Base-by-base conservation (phyloP, 1,284 basidiomycete genomes). In the Apiotrichum porosum region DNA sequence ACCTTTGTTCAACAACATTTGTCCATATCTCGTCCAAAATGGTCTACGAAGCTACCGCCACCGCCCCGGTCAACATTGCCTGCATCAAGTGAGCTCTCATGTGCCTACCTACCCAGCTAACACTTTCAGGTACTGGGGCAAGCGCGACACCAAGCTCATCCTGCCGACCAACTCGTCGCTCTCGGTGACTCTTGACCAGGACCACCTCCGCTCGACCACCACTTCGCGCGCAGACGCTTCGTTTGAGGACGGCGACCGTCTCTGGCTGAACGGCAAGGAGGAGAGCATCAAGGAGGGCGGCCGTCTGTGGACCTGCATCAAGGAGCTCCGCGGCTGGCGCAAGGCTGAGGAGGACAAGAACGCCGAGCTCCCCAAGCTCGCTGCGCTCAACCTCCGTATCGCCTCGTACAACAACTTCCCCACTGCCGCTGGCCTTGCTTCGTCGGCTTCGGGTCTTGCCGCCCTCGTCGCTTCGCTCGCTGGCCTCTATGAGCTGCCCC, bases 361-460 rank as follows among this genome's bases (percentile, higher is more conserved):
- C 61, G 62, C 80, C 0, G 77, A 72, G 42, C 77, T 79, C 54
- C 42, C 17, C 10, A 54, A 91, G 85, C 75, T 94, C 43, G 86
- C 91, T 0, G 68, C 78, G 15, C 85, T 78, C 71, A 76, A 79
- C 24, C 81, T 95, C 3, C 88, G 89, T 75, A 92, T 99, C 57
- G 83, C 83, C 51, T 97, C 93, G 10, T 85, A 84, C 76, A 99
- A 99, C 81, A 98, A 98, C 79, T 98, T 99, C 79, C 94, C 94
- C 21, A 98, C 94, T 6, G 95, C 95, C 9, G 95, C 94, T 0
- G 95, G 94, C 12, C 84, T 99, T 32, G 94, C 95, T 0, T 97
- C 94, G 0, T 97, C 92, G 24, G 94, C 95, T 0, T 91, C 93
- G 0, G 94, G 94, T 13, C 94, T 98, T 59, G 94, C 95, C 1